A percentile compares a stretch with the other conserved stretches of the same genome.
phyloP scores from a whole-genome alignment of 495 filamentous ascomycete species.

The Pyrenopolyporus hunteri region DNA sequence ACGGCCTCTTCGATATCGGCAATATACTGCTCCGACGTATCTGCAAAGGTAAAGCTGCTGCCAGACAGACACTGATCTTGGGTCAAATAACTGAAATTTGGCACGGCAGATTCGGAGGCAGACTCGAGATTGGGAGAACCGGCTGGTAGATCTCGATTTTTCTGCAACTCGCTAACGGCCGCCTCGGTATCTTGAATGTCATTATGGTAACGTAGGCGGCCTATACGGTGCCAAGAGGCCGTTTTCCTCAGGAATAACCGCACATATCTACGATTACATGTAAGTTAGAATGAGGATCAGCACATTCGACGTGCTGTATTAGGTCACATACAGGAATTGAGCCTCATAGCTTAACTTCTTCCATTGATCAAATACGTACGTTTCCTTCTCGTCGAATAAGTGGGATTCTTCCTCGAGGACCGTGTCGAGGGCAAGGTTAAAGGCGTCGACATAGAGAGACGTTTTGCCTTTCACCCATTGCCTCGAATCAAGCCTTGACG shows the following conservation, averaged over 20 bases:
- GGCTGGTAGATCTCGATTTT: conserved; percentile 21
- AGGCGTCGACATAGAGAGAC: conserved; percentile 97
- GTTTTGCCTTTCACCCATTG: conserved; percentile 62
- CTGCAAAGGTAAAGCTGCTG: conserved; percentile 74
- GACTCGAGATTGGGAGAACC: neutral
- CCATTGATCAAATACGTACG: conserved; percentile 79
- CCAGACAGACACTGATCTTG: conserved; percentile 55
- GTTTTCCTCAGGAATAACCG: conserved; percentile 94
- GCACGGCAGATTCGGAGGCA: neutral
- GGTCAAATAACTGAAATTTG: neutral
- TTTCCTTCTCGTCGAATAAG: conserved; percentile 83
- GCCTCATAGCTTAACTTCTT: conserved; percentile 77
- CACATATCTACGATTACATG: conserved; percentile 71
- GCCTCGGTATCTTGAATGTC: conserved; percentile 77
- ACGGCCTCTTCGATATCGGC: conserved; percentile 85
- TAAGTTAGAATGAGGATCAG: conserved; percentile 4
- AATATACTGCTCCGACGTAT: conserved; percentile 73
- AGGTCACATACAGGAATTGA: conserved; percentile 77
- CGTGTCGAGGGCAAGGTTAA: conserved; percentile 90
- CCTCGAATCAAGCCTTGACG: conserved; percentile 45
- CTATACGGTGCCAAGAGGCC: conserved; percentile 88
- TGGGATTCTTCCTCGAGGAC: conserved; percentile 89
- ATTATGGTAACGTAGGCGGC: conserved; percentile 74
- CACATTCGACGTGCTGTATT: neutral
- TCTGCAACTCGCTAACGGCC: conserved; percentile 67